A percentile compares a stretch with the other conserved stretches of the same genome.
Conservation (phyloP, 108 stramenopile species). For the Skeletonema tropicum region DNA sequence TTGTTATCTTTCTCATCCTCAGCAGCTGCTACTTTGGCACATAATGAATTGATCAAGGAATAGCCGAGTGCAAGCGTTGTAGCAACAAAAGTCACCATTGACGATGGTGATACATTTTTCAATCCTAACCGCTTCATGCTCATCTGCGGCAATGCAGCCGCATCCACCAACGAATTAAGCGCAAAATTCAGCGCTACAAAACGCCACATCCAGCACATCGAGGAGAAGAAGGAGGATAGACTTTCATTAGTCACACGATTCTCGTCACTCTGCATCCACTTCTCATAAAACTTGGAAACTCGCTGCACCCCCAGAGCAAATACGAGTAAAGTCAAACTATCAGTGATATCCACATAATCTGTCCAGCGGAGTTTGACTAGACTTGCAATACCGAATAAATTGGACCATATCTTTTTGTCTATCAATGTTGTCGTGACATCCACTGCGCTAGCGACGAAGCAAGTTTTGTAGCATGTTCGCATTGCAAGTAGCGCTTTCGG, state of each 20-base stretch:
- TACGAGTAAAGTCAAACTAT: background rate
- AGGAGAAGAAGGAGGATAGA: background rate
- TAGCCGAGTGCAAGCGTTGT: background rate
- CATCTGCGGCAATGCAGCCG: background rate
- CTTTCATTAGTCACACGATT: background rate
- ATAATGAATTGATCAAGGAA: background rate
- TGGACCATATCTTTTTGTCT: conserved; percentile 1
- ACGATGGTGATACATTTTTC: background rate
- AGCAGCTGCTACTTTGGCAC: background rate
- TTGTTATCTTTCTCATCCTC: background rate
- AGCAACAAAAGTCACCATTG: background rate
- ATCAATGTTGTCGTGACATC: conserved; percentile 6
- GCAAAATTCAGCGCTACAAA: background rate
- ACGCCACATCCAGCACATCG: conserved; percentile 5
- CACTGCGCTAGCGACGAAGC: background rate
- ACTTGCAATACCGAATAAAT: background rate
- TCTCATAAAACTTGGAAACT: background rate
- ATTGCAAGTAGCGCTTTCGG: background rate
- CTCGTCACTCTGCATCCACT: background rate
- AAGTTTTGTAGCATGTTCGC: conserved; percentile 1
- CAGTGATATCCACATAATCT: conserved; percentile 8
- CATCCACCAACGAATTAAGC: background rate
- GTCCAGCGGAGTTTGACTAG: background rate
- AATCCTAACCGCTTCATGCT: background rate
- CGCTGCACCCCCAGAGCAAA: background rate